These are phyloP conservation scores for Glycine latifolia DNA, from an alignment of 306 rosid genomes.

Conservation along the genomic window DNA sequence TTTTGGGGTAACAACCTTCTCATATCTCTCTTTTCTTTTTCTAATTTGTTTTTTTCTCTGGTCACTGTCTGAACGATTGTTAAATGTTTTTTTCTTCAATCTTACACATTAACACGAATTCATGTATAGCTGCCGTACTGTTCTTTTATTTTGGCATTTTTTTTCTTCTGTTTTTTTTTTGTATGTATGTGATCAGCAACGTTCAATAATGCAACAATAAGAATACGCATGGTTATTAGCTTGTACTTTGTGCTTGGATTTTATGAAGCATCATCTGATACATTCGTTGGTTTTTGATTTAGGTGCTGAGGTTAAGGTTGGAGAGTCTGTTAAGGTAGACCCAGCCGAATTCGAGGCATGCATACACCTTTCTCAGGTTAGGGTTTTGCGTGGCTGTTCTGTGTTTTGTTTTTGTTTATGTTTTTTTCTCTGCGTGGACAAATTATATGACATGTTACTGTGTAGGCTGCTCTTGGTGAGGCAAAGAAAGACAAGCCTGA, in stretches of 20 bases:
- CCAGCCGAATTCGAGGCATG: conserved; percentile 47
- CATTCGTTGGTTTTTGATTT: neutral
- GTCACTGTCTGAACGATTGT: too few relatives aligned
- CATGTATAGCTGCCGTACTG: too few relatives aligned
- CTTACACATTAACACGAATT: neutral
- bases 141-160: neutral
- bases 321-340: conserved; percentile 60
- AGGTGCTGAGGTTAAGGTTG: conserved; percentile 95
- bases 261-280: neutral
- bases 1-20: conserved; percentile 74
- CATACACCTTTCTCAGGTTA: conserved; percentile 91
- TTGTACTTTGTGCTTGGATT: neutral
- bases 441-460: neutral
- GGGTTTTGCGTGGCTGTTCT: neutral
- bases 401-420: neutral
- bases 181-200: neutral
- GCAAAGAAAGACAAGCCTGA: conserved; percentile 70
- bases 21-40: neutral
- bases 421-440: neutral
- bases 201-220: neutral
- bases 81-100: too few relatives aligned
- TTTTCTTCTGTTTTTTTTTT: too few relatives aligned
- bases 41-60: too few relatives aligned
- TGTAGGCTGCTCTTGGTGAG: conserved; percentile 86
- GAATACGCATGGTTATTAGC: neutral